Evolutionary conservation across 176 grass and related monocot species (phyloP), one percentile per base, ranked within the genome.

Genomic region (Oryza nivara): DNA sequence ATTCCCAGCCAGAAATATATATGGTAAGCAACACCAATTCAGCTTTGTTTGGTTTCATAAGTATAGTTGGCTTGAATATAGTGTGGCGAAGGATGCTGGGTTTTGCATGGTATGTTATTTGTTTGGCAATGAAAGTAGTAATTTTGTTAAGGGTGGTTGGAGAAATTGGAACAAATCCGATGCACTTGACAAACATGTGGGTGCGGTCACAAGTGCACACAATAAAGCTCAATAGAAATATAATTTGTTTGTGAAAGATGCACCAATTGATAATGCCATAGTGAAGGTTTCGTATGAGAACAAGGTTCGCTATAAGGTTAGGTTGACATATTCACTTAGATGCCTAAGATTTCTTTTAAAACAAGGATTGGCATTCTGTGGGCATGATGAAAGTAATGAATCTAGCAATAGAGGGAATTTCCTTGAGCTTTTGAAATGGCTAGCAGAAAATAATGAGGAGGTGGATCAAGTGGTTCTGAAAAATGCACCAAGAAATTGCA

Each of bases 41-140:
- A 67, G 3, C 11, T 67, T 14, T 69, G 4, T 69, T 15, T 69
- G 67, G 67, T 38, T 48, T 48, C 1, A 26, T 9, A 44, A 40
- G 0, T 40, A 69, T 4, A 2, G 35, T 38, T 40, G 28, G 34
- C 34, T 69, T 11, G 6, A 69, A 40, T 69, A 69, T 40, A 40
- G 67, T 69, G 14, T 20, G 0, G 2, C 5, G 11, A 69, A 69
- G 5, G 67, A 69, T 36, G 34, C 13, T 9, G 2, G 16, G 2
- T 70, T 41, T 70, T 70, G 15, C 67, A 41, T 41, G 4, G 35
- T n/a, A n/a, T 70, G 68, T 7, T 70, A 70, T n/a, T 70, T 70
- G 17, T 70, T 70, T 54, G 15, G 15, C 68, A 70, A 70, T 10
- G 35, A 3, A 1, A 70, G 68, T 10, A 19, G 38, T 68, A 5